A percentile compares a stretch with the other conserved stretches of the same genome.
phyloP scores from a whole-genome alignment of 768 basidiomycete genomes.

The Mycena leptocephala region DNA sequence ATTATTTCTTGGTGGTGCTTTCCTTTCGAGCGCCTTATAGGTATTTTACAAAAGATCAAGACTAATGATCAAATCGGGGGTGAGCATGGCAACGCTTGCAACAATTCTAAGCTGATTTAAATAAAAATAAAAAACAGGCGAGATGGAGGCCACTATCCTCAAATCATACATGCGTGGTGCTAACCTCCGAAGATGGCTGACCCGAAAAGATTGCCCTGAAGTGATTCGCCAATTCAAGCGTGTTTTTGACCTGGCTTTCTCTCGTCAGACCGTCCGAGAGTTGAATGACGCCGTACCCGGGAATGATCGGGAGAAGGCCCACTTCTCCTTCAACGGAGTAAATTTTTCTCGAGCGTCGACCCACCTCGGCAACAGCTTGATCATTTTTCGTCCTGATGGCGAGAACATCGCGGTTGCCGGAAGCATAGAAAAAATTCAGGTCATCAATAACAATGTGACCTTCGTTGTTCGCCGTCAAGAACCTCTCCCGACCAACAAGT shows the following conservation, averaged over 20 bases:
- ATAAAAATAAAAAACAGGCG: not conserved
- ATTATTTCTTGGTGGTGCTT: slow-evolving; percentile 56
- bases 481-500: not conserved
- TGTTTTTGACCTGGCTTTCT: slow-evolving; percentile 26
- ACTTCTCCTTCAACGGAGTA: not conserved
- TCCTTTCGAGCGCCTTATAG: slow-evolving; percentile 53
- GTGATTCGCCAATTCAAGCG: slow-evolving; percentile 13
- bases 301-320: not conserved
- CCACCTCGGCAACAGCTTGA: slow-evolving; percentile 10
- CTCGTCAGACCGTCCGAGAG: not conserved
- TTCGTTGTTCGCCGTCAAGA: slow-evolving; percentile 5
- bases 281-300: not conserved
- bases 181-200: slow-evolving; percentile 36
- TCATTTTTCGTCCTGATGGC: not conserved
- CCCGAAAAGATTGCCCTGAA: slow-evolving; percentile 32
- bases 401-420: not conserved
- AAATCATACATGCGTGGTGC: slow-evolving; percentile 25
- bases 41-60: not conserved
- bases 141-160: slow-evolving; percentile 22
- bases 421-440: not conserved
- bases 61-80: not conserved
- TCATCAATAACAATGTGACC: not conserved
- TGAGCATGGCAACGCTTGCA: not conserved
- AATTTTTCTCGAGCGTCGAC: slow-evolving; percentile 12
- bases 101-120: not conserved